These are phyloP conservation scores for Candida nonsorbophila DNA, from an alignment of 805 yeast species.

Conservation along the genomic window DNA sequence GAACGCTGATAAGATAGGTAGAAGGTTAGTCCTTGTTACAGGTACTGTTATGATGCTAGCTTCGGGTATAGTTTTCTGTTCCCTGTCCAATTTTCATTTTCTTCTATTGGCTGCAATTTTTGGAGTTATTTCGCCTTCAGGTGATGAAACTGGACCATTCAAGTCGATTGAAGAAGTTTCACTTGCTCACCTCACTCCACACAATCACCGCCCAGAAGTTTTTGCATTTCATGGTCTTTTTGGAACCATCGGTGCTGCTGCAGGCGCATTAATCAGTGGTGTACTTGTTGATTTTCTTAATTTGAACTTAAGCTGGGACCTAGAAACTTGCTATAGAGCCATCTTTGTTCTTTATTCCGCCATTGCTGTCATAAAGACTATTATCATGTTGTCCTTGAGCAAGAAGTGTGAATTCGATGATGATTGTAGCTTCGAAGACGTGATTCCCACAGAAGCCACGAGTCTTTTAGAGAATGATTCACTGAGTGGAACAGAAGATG, in stretches of 20 bases:
- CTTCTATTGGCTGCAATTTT: conserved; percentile 67
- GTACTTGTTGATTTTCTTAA: conserved; percentile 44
- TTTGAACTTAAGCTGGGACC: conserved; percentile 21
- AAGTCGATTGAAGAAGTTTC: conserved; percentile 81
- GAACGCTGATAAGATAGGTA: conserved; percentile 69
- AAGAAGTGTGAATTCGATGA: conserved; percentile 45
- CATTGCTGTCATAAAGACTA: conserved; percentile 49
- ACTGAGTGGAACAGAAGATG: conserved; percentile 3
- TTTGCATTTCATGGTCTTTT: conserved; percentile 71
- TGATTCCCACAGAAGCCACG: not conserved
- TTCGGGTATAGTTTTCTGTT: conserved; percentile 65
- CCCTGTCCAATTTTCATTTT: conserved; percentile 45
- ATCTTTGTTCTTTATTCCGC: conserved; percentile 53
- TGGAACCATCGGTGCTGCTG: conserved; percentile 67
- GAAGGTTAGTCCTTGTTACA: conserved; percentile 54
- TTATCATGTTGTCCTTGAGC: conserved; percentile 46
- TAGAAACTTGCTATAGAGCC: conserved; percentile 45
- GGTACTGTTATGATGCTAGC: conserved; percentile 66
- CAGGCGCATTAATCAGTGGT: conserved; percentile 68
- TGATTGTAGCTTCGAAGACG: conserved; percentile 5
- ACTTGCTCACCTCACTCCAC: conserved; percentile 72
- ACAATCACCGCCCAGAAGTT: conserved; percentile 58
- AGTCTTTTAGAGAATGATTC: conserved; percentile 1
- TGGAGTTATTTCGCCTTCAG: conserved; percentile 86
- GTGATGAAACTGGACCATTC: conserved; percentile 89